phyloP scores from a whole-genome alignment of 139 green algal genomes.

The Coelastrella sp. region DNA sequence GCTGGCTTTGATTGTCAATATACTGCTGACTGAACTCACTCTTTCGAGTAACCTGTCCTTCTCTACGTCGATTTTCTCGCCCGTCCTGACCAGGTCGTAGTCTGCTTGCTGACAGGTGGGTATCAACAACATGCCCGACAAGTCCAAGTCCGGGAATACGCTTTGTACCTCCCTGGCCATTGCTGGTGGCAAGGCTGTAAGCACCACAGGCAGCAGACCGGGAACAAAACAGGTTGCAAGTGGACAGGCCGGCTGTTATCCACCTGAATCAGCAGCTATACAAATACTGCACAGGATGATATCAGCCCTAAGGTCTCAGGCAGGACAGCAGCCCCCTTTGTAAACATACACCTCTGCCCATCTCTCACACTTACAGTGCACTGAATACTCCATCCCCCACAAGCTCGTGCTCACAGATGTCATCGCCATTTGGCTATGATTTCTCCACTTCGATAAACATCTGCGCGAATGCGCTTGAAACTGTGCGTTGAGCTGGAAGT shows the following conservation, averaged over 20 bases:
- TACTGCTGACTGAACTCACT: slow-evolving; percentile 52
- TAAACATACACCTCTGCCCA: too few relatives aligned
- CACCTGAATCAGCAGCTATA: too few relatives aligned
- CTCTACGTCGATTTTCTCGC: slow-evolving; percentile 86
- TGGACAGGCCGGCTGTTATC: too few relatives aligned
- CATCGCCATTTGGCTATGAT: not conserved
- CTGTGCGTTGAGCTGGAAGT: too few relatives aligned
- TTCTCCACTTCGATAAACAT: too few relatives aligned
- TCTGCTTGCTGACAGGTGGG: slow-evolving; percentile 89
- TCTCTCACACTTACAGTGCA: slow-evolving; percentile 65
- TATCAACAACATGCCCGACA: slow-evolving; percentile 76
- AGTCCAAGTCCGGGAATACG: slow-evolving; percentile 61
- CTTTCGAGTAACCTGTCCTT: slow-evolving; percentile 90
- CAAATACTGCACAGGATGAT: too few relatives aligned
- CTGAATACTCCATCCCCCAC: slow-evolving; percentile 80
- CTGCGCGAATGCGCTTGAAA: too few relatives aligned
- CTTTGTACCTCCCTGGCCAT: slow-evolving; percentile 55
- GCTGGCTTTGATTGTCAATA: too few relatives aligned
- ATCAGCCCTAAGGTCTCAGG: too few relatives aligned
- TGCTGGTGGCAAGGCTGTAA: slow-evolving; percentile 51
- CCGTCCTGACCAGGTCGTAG: slow-evolving; percentile 88
- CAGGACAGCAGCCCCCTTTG: too few relatives aligned
- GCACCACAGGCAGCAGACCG: not conserved
- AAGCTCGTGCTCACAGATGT: slow-evolving; percentile 54
- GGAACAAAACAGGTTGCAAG: too few relatives aligned